Conservation (phyloP, 148 eudicot species). For the Limonium bicolor region DNA sequence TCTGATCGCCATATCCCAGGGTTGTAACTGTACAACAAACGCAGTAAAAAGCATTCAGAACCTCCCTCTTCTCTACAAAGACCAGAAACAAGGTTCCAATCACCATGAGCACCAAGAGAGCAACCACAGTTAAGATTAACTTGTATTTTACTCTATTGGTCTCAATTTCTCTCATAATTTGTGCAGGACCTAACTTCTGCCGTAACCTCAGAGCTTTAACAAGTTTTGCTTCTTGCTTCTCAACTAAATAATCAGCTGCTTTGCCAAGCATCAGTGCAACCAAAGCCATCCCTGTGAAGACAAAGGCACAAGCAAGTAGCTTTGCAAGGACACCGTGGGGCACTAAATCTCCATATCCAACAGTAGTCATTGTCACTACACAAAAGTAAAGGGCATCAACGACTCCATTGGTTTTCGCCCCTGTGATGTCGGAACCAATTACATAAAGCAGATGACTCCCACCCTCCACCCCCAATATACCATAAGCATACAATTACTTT, state of each 20-base stretch:
- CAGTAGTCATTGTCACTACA: constrained; percentile 88
- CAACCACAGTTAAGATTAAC: constrained; percentile 16
- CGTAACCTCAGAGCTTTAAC: constrained; percentile 36
- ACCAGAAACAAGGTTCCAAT: constrained; percentile 46
- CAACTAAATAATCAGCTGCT: constrained; percentile 75
- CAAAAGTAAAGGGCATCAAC: constrained; percentile 82
- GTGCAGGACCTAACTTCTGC: constrained; percentile 20
- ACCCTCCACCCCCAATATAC: constrained; percentile 28
- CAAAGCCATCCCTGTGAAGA: constrained; percentile 72
- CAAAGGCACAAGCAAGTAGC: constrained; percentile 80
- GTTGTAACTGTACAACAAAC: constrained; percentile 81
- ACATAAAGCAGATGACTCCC: constrained; percentile 51
- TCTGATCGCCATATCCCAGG: constrained; percentile 77
- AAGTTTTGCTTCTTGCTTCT: constrained; percentile 65
- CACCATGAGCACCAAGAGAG: constrained; percentile 36
- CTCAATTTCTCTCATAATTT: constrained; percentile 44
- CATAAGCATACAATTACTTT: constrained; percentile 26
- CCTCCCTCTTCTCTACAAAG: constrained; percentile 39
- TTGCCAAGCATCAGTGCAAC: constrained; percentile 40
- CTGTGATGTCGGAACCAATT: constrained; percentile 39
- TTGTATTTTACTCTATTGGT: constrained; percentile 41
- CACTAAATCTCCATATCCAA: constrained; percentile 88
- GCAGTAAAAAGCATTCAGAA: constrained; percentile 78
- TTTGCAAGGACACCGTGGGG: constrained; percentile 39
- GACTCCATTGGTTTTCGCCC: constrained; percentile 41